These are phyloP conservation scores for Cercospora sojina DNA, from an alignment of 2,329 filamentous ascomycete species.

Conservation along the genomic window DNA sequence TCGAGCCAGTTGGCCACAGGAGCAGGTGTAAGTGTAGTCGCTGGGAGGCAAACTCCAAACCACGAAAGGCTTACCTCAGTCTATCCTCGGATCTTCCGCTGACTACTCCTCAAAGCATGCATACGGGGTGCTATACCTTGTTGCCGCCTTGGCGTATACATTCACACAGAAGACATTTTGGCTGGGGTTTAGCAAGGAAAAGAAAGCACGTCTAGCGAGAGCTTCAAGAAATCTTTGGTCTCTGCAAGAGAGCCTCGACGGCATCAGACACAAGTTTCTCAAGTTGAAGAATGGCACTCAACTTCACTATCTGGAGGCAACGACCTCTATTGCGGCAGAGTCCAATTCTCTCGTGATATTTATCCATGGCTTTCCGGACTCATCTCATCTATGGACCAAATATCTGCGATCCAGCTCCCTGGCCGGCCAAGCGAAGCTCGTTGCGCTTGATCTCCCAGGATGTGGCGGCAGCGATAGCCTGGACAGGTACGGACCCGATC, in stretches of 20 bases:
- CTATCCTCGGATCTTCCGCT: background rate
- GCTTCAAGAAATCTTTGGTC: conserved; percentile 57
- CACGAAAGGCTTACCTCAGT: too few species aligned
- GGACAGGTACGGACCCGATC: conserved; percentile 50
- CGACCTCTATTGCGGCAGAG: background rate
- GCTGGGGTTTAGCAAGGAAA: background rate
- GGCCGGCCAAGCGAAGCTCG: conserved; percentile 45
- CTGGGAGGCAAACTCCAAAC: background rate
- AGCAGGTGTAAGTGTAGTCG: conserved; percentile 2
- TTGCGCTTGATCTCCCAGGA: conserved; percentile 59
- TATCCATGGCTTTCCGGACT: conserved; percentile 55
- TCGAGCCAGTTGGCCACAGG: conserved; percentile 12
- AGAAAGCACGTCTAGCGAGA: conserved; percentile 29
- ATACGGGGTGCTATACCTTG: conserved; percentile 21
- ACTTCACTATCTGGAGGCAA: conserved; percentile 53
- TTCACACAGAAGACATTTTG: conserved; percentile 22
- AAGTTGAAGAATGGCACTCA: conserved; percentile 50
- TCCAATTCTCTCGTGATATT: conserved; percentile 20
- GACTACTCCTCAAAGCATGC: background rate
- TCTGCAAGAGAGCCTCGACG: conserved; percentile 47
- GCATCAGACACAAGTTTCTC: conserved; percentile 54
- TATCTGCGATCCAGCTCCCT: conserved; percentile 45
- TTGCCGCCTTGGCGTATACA: conserved; percentile 17
- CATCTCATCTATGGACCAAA: conserved; percentile 55
- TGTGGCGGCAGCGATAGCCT: conserved; percentile 59